These are phyloP conservation scores for Trifolium pratense DNA, from an alignment of 306 rosid genomes.

Conservation along the genomic window DNA sequence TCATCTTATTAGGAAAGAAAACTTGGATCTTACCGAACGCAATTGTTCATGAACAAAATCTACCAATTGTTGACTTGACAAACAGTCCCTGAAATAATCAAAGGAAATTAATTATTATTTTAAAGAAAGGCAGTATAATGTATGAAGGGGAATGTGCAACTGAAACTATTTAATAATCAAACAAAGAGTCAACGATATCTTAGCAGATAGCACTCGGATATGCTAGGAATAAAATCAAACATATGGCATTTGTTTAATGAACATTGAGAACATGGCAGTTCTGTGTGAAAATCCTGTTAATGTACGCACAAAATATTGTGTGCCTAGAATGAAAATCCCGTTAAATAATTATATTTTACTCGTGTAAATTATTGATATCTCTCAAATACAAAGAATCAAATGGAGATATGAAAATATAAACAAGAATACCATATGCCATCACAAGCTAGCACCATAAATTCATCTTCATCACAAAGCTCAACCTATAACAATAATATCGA, in stretches of 20 bases:
- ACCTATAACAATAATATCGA: conserved; percentile 53
- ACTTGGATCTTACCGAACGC: conserved; percentile 53
- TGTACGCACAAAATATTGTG: conserved; percentile 10
- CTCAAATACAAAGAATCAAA: conserved; percentile 21
- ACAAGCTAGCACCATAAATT: conserved; percentile 69
- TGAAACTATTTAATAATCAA: conserved; percentile 23
- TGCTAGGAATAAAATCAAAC: conserved; percentile 7
- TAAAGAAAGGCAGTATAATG: conserved; percentile 21
- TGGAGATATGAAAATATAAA: conserved; percentile 19
- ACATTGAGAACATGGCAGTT: conserved; percentile 3
- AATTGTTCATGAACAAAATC: conserved; percentile 80
- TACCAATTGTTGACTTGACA: conserved; percentile 94
- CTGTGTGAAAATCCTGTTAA: neutral
- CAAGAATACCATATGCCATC: conserved; percentile 93
- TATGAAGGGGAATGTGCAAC: conserved; percentile 17
- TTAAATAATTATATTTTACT: conserved; percentile 1
- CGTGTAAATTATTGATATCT: neutral
- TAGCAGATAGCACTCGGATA: conserved; percentile 12
- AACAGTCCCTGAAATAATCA: conserved; percentile 85
- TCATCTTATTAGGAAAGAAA: conserved; percentile 9
- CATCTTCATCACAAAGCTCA: conserved; percentile 90
- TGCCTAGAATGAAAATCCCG: conserved; percentile 10
- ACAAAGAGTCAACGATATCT: neutral
- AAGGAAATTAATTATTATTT: conserved; percentile 31
- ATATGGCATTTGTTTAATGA: conserved; percentile 11